A percentile compares a stretch with the other conserved stretches of the same genome.
Evolutionary conservation across 805 yeast species (phyloP).

Genomic region (Metschnikowia borealis): DNA sequence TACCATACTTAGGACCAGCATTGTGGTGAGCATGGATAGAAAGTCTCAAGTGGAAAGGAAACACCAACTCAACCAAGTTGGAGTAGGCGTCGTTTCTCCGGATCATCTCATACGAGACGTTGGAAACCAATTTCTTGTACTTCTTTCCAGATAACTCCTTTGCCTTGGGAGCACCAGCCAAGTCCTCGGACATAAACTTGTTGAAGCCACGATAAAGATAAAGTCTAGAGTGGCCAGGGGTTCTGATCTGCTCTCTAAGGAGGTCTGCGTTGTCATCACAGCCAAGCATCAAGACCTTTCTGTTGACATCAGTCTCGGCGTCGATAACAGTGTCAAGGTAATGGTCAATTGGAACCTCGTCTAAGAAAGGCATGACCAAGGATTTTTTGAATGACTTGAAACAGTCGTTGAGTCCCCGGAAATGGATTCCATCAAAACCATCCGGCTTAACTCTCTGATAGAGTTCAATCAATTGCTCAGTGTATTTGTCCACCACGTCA

Average conservation of each 20-base stretch:
- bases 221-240: constrained; percentile 47
- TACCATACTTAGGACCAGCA: constrained; percentile 57
- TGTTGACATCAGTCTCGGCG: constrained; percentile 30
- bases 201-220: constrained; percentile 54
- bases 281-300: constrained; percentile 32
- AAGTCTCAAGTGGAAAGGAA: constrained; percentile 56
- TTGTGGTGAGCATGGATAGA: constrained; percentile 62
- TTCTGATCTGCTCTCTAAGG: constrained; percentile 31
- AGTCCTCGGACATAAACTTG: constrained; percentile 57
- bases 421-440: constrained; percentile 25
- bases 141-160: constrained; percentile 40
- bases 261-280: constrained; percentile 39
- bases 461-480: constrained; percentile 40
- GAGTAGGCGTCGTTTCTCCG: constrained; percentile 60
- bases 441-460: constrained; percentile 35
- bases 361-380: constrained; percentile 16
- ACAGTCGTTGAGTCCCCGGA: constrained; percentile 34
- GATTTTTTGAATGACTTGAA: constrained; percentile 22
- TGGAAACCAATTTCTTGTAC: constrained; percentile 48
- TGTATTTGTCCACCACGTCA: constrained; percentile 46
- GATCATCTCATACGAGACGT: constrained; percentile 62
- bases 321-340: constrained; percentile 32
- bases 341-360: constrained; percentile 25
- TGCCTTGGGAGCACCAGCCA: constrained; percentile 40
- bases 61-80: constrained; percentile 54